phyloP scores from a whole-genome alignment of 2,329 filamentous ascomycete species.

The Pestalotiopsis sp. region DNA sequence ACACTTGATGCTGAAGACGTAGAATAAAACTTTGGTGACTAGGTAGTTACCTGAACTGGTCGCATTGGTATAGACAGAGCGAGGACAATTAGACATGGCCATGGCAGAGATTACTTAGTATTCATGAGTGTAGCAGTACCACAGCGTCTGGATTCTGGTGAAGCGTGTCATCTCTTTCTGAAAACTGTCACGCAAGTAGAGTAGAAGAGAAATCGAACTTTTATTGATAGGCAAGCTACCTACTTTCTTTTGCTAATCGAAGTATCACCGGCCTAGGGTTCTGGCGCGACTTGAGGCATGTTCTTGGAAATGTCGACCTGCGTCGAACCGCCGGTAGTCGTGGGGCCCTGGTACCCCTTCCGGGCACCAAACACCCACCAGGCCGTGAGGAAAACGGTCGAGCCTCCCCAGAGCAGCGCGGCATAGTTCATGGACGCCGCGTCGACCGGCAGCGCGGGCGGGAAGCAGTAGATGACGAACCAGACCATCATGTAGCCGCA shows the following conservation, averaged over 20 bases:
- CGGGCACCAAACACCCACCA: constrained; percentile 40
- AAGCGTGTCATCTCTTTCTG: not conserved
- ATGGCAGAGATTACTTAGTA: not conserved
- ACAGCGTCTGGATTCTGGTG: no score
- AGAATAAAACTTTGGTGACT: not conserved
- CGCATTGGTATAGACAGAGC: not conserved
- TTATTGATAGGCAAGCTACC: not conserved
- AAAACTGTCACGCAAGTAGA: not conserved
- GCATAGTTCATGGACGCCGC: constrained; percentile 57
- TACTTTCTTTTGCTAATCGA: not conserved
- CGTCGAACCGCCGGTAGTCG: constrained; percentile 4
- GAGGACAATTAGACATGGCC: not conserved
- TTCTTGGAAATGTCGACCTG: not conserved
- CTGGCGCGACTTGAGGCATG: not conserved
- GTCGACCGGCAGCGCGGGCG: constrained; percentile 46
- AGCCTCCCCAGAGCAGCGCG: constrained; percentile 44
- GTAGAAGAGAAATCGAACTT: not conserved
- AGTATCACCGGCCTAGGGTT: not conserved
- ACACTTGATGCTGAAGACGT: not conserved
- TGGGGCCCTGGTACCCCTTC: constrained; percentile 11
- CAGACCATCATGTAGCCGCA: constrained; percentile 62
- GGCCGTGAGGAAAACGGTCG: constrained; percentile 38
- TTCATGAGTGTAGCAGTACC: no score
- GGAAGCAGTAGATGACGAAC: constrained; percentile 67
- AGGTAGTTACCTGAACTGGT: not conserved